Evolutionary conservation across 306 rosid species (phyloP).

Genomic region (Luffa aegyptiaca): DNA sequence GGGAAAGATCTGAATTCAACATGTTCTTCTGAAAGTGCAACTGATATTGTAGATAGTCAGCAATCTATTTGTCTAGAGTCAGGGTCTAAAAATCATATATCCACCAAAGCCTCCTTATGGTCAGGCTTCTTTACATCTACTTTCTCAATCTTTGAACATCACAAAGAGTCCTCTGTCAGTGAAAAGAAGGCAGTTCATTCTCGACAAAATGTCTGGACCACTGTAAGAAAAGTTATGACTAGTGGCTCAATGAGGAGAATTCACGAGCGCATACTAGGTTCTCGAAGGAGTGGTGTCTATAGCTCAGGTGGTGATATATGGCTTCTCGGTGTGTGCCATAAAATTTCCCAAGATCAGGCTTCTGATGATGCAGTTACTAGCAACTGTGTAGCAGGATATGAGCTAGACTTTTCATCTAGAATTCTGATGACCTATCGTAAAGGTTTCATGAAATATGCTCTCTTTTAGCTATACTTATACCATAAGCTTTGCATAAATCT

Average conservation of each 20-base stretch:
- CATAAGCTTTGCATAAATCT: not conserved
- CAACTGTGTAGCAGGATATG: conserved; percentile 41
- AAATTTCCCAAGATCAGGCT: conserved; percentile 39
- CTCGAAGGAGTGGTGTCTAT: conserved; percentile 51
- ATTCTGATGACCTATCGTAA: conserved; percentile 82
- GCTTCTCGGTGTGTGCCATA: conserved; percentile 85
- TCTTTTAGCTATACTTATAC: not conserved
- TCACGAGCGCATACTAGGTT: conserved; percentile 73
- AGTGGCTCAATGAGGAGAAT: conserved; percentile 78
- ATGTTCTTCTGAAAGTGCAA: conserved; percentile 45
- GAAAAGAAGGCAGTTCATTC: conserved; percentile 61
- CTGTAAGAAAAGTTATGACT: conserved; percentile 59
- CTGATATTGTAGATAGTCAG: conserved; percentile 41
- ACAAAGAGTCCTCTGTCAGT: conserved; percentile 49
- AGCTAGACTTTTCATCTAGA: conserved; percentile 71
- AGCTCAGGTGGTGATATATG: conserved; percentile 78
- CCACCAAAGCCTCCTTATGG: conserved; percentile 63
- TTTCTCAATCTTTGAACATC: conserved; percentile 60
- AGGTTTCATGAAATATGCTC: conserved; percentile 32
- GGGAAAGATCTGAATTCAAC: conserved; percentile 46
- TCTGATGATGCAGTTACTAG: conserved; percentile 36
- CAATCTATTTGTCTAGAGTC: conserved; percentile 36
- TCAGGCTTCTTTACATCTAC: conserved; percentile 71
- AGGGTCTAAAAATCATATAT: conserved; percentile 41
- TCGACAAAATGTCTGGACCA: conserved; percentile 66